Conservation (phyloP, 1,284 basidiomycete genomes). For the Rhodofomes roseus region DNA sequence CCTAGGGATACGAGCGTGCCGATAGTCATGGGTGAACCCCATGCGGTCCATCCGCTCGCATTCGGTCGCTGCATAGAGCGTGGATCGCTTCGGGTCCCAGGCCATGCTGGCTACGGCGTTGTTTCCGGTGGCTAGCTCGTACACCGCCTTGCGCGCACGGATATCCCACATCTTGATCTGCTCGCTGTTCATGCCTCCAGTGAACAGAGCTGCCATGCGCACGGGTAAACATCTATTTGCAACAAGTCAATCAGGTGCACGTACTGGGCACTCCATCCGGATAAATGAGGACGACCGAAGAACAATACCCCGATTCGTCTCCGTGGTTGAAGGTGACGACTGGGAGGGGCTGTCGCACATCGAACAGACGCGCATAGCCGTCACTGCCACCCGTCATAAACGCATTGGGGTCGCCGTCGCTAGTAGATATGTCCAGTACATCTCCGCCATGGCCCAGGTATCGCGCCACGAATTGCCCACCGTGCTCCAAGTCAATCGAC, state of each 20-base stretch:
- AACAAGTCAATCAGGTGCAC: constrained; percentile 1
- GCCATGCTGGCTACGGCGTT: constrained; percentile 30
- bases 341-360: constrained; percentile 29
- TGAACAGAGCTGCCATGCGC: constrained; percentile 27
- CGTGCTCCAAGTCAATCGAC: constrained; percentile 32
- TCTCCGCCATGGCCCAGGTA: constrained; percentile 38
- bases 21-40: constrained; percentile 30
- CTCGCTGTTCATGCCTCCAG: constrained; percentile 25
- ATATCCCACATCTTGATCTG: constrained; percentile 37
- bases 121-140: constrained; percentile 41
- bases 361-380: constrained; percentile 37
- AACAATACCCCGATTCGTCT: constrained; percentile 11
- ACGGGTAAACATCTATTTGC: constrained; percentile 11
- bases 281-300: constrained; percentile 20
- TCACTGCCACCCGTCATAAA: constrained; percentile 36
- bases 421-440: constrained; percentile 30
- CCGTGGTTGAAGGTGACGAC: constrained; percentile 22
- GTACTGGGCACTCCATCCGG: constrained; percentile 25
- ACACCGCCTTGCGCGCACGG: constrained; percentile 30
- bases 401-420: constrained; percentile 29
- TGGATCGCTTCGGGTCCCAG: constrained; percentile 30
- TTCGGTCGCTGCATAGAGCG: constrained; percentile 34
- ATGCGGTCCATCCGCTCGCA: constrained; percentile 31
- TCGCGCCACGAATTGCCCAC: constrained; percentile 24
- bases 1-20: constrained; percentile 17